Evolutionary conservation across 768 basidiomycete genomes (phyloP), one percentile per base, ranked within the genome.

Genomic region (Termitomyces sp.): DNA sequence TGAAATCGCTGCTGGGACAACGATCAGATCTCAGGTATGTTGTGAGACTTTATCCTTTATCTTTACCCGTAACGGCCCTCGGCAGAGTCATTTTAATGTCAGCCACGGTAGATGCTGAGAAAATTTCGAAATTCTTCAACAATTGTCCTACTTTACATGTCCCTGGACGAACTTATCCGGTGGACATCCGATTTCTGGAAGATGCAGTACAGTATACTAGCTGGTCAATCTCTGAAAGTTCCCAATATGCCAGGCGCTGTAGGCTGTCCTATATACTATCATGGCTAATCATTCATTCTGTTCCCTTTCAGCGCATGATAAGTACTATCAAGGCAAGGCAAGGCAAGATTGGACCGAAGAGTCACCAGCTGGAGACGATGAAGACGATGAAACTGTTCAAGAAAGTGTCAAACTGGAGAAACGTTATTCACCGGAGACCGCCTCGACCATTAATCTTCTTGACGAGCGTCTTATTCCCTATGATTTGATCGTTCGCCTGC

Each of bases 101-200:
- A 36, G 96, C 97, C 1, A 99, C 97, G 0, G 80, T 97, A 28
- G 94, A 99, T 66, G 88, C 93, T 1, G 88, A 92, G 58, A 95
- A 95, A 77, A 86, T 98, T 44, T 91, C 95, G 12, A 76, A 74
- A 15, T 98, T 89, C 72, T 97, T 98, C 70, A 92, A 89, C n/a
- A 85, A 85, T 50, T 90, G 90, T 65, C 93, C 94, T 0, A 84
- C 87, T 18, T 79, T 98, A 13, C 86, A 89, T 61, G 91, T 99
- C 33, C 96, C 96, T 18, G 97, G 96, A 3, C 85, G 96, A 18
- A 98, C 95, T 1, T 98, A 92, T 75, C 96, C 96, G 36, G 96
- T 98, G 6, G 87, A 91, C 55, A 79, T 90, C 20, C 80, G 82
- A 48, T 98, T 86, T 71, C 78, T 98, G 18, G 96, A 99, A 73